Evolutionary conservation across 352 stramenopile genomes (phyloP).

Genomic region (Pythium apleroticum): DNA sequence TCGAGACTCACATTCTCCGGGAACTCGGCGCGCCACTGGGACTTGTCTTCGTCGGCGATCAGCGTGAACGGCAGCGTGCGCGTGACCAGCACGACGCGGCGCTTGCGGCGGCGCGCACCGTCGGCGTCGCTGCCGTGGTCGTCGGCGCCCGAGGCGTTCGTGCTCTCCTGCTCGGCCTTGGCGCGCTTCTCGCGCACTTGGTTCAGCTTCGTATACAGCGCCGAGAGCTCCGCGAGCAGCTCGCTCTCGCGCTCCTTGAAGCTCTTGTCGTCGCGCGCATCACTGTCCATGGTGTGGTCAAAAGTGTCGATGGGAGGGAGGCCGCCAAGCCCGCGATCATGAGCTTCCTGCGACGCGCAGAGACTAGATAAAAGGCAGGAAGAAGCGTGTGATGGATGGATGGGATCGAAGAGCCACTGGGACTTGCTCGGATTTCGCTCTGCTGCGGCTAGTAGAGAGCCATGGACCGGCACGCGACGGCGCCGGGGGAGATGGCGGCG

Average conservation of each 20-base stretch:
- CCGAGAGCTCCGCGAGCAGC: slow-evolving; percentile 66
- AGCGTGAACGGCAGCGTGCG: slow-evolving; percentile 76
- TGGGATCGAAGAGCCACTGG: neutral
- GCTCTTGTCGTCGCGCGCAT: slow-evolving; percentile 25
- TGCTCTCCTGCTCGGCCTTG: slow-evolving; percentile 62
- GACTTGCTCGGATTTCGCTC: neutral
- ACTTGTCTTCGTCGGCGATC: slow-evolving; percentile 75
- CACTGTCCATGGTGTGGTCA: slow-evolving; percentile 22
- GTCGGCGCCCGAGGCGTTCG: slow-evolving; percentile 17
- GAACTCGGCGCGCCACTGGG: slow-evolving; percentile 82
- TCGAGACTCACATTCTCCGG: slow-evolving; percentile 68
- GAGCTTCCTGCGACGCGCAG: slow-evolving; percentile 3
- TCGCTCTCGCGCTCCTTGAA: slow-evolving; percentile 76
- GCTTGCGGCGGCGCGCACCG: slow-evolving; percentile 40
- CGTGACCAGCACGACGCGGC: slow-evolving; percentile 74
- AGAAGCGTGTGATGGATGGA: neutral
- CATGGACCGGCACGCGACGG: neutral
- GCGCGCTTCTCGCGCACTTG: slow-evolving; percentile 78
- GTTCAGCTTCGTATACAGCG: slow-evolving; percentile 81
- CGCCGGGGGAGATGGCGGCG: neutral
- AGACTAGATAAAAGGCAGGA: neutral
- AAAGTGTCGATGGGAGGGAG: neutral
- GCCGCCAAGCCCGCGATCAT: neutral
- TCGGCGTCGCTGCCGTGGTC: slow-evolving; percentile 28
- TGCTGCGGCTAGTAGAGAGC: neutral